phyloP scores from a whole-genome alignment of 768 basidiomycete species.

The Hericium rajendrae region DNA sequence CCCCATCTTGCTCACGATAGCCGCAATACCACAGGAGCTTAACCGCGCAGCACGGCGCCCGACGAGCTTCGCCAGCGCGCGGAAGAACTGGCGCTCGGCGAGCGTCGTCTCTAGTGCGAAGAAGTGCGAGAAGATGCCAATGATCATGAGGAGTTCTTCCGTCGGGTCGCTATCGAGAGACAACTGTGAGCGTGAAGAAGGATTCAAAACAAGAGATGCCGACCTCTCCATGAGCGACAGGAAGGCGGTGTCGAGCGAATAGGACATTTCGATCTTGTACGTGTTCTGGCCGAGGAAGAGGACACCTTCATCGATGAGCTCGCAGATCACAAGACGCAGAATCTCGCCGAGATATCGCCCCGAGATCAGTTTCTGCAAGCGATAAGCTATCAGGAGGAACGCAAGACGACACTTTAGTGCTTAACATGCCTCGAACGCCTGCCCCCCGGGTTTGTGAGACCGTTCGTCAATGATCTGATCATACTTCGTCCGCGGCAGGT shows the following conservation, averaged over 20 bases:
- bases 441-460: slow-evolving; percentile 95
- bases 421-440: slow-evolving; percentile 70
- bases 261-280: slow-evolving; percentile 92
- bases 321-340: slow-evolving; percentile 86
- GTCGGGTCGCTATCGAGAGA: slow-evolving; percentile 66
- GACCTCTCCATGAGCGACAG: slow-evolving; percentile 94
- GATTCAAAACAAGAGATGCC: slow-evolving; percentile 4
- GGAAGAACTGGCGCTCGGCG: slow-evolving; percentile 96
- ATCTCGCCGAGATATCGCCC: slow-evolving; percentile 96
- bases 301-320: slow-evolving; percentile 93
- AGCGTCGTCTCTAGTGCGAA: slow-evolving; percentile 94
- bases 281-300: slow-evolving; percentile 98
- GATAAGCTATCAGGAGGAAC: background rate
- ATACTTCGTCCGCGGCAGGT: slow-evolving; percentile 92
- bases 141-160: slow-evolving; percentile 92
- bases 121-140: slow-evolving; percentile 96
- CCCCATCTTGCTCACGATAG: slow-evolving; percentile 91
- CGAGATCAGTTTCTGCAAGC: slow-evolving; percentile 81
- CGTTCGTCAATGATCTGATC: slow-evolving; percentile 86
- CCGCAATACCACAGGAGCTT: slow-evolving; percentile 92
- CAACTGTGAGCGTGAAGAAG: background rate
- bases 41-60: slow-evolving; percentile 84
- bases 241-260: slow-evolving; percentile 94
- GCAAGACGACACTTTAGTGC: background rate
- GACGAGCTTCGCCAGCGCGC: slow-evolving; percentile 81